Base-by-base conservation (phyloP, 2,329 filamentous ascomycete species). In the Alternaria sp. region DNA sequence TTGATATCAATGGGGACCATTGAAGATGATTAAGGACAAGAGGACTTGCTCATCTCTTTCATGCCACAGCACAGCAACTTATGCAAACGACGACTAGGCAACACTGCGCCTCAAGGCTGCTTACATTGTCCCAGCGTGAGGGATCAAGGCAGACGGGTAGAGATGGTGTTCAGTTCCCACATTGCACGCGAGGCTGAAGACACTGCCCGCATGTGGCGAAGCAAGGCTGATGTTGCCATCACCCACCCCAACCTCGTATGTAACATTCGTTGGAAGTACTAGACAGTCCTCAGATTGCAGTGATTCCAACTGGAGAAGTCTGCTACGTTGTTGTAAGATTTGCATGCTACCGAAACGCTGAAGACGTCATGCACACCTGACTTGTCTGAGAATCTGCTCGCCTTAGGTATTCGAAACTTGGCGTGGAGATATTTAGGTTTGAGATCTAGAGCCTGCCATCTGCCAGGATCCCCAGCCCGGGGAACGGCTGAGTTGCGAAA, bases 381-480 rank as follows among this genome's bases (percentile, higher is more conserved):
- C n/a, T 18, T 42, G 58, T 48, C 48, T 28, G 24, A 24, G 36
- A 24, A 57, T 57, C 53, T 52, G 41, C 42, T 61, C 59, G 59
- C 55, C 55, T 51, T 32, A 16, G 8, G 12, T 20, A 46, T 48
- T 36, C 42, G 55, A 54, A 53, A 62, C 55, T 36, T 42, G 32
- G 46, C 11, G 22, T 39, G 51, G 34, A 51, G 51, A 41, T 32
- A 39, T 7, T 18, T 9, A 5, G 4, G 24, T 56, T 53, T 43
- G 47, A 53, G 7, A 42, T 39, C 34, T 43, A 26, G 14, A 57
- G 57, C 57, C 28, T 48, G 52, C 48, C 16, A 51, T 49, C 8
- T n/a, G 18, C 42, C 1, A 7, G 57, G 57, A 60, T 46, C 3
- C 46, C 41, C 28, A 42, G 46, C 41, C 7, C 39, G 49, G 52